These are phyloP conservation scores for Sclerotinia minor DNA, from an alignment of 2,329 filamentous ascomycete species.

Conservation along the genomic window DNA sequence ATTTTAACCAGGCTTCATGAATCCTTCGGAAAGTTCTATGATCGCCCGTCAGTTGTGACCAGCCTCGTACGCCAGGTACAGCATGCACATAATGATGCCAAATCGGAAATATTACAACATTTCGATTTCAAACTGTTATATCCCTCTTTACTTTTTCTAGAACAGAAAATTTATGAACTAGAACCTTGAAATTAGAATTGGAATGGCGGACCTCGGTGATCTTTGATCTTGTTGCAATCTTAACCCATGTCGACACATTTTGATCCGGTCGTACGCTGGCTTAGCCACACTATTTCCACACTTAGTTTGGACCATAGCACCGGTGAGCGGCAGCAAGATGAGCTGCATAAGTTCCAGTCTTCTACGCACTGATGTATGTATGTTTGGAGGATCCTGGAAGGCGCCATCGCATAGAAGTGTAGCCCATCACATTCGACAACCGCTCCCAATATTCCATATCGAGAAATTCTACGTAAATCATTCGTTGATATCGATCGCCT, in stretches of 20 bases:
- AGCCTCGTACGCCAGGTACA: constrained; percentile 17
- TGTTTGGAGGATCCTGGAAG: constrained; percentile 30
- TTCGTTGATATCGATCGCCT: constrained; percentile 16
- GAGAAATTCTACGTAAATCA: constrained; percentile 13
- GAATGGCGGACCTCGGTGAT: constrained; percentile 24
- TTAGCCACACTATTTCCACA: constrained; percentile 24
- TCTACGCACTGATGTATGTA: constrained; percentile 34
- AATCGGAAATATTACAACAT: constrained; percentile 21
- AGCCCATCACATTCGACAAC: constrained; percentile 19
- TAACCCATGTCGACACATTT: constrained; percentile 19
- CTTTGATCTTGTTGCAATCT: constrained; percentile 21
- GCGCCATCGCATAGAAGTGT: constrained; percentile 30
- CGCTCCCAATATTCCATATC: constrained; percentile 12
- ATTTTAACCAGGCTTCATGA: not conserved
- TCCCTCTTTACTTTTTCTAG: constrained; percentile 20
- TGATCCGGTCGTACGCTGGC: constrained; percentile 25
- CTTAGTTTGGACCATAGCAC: constrained; percentile 33
- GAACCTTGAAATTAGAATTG: constrained; percentile 15
- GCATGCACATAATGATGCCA: constrained; percentile 17
- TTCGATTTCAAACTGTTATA: not conserved
- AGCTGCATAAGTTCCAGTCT: constrained; percentile 39
- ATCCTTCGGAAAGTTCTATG: constrained; percentile 15
- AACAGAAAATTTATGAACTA: constrained; percentile 21
- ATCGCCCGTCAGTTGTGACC: constrained; percentile 17
- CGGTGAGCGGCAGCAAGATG: constrained; percentile 41